Percentiles rank a stretch among this genome's conserved stretches.
Evolutionary conservation across 257 asterid genomes (phyloP).

Genomic region (Solanum arcanum): DNA sequence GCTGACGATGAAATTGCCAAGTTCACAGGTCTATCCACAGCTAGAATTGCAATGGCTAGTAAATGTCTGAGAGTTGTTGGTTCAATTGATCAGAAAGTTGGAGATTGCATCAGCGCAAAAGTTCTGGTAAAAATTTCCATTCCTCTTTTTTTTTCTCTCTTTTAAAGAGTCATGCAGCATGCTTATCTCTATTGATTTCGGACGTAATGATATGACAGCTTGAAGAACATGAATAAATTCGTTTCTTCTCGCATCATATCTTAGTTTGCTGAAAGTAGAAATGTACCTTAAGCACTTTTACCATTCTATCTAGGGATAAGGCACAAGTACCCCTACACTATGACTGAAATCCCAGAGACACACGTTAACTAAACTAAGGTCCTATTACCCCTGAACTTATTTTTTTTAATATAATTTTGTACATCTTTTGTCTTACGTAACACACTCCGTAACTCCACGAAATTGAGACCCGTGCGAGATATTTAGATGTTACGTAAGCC

Average conservation of each 20-base stretch:
- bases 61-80: conserved; percentile 72
- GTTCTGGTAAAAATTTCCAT: conserved; percentile 29
- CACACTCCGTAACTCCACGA: too few relatives aligned
- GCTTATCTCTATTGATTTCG: neutral
- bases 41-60: conserved; percentile 49
- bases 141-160: neutral
- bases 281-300: neutral
- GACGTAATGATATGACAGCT: neutral
- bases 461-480: too few relatives aligned
- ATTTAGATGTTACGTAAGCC: too few relatives aligned
- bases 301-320: neutral
- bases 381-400: too few relatives aligned
- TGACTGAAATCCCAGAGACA: too few relatives aligned
- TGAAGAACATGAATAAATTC: neutral
- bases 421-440: too few relatives aligned
- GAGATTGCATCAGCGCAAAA: conserved; percentile 29
- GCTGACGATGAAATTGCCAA: conserved; percentile 53
- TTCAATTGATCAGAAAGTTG: conserved; percentile 67
- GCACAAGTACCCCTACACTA: too few relatives aligned
- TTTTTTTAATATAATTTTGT: too few relatives aligned
- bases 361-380: too few relatives aligned
- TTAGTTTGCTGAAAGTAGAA: neutral
- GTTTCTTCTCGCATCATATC: neutral
- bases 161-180: neutral
- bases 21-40: conserved; percentile 57